These are phyloP conservation scores for Calonectria montana DNA, from an alignment of 2,329 filamentous ascomycete species.

Conservation along the genomic window DNA sequence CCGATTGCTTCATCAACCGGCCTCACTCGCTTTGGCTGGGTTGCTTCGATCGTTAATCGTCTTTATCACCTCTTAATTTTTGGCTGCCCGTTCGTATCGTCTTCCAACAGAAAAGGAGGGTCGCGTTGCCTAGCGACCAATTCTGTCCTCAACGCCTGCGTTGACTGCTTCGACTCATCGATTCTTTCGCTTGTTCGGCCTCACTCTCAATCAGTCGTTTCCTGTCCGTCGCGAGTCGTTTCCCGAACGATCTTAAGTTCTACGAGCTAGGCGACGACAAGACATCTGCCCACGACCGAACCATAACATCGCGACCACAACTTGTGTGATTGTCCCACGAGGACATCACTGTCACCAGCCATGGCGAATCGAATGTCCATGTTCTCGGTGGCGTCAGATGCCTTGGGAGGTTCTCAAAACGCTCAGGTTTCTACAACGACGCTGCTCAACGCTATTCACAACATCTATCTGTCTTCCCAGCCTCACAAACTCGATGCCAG, in stretches of 20 bases:
- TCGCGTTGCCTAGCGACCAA: conserved; percentile 45
- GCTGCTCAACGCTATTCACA: conserved; percentile 90
- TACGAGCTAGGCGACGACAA: conserved; percentile 25
- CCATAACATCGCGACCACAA: conserved; percentile 28
- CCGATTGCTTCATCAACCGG: conserved; percentile 44
- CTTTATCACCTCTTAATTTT: conserved; percentile 15
- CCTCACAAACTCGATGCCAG: conserved; percentile 91
- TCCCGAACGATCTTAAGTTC: conserved; percentile 10
- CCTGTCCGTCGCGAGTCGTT: conserved; percentile 13
- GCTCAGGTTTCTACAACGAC: conserved; percentile 92
- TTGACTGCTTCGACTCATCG: conserved; percentile 24
- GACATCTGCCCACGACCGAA: conserved; percentile 22
- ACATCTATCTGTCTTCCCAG: conserved; percentile 83
- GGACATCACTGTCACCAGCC: conserved; percentile 47
- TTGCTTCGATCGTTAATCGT: conserved; percentile 52
- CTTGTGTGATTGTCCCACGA: conserved; percentile 53
- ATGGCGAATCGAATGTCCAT: conserved; percentile 77
- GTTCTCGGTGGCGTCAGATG: conserved; percentile 75
- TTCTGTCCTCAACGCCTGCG: conserved; percentile 31
- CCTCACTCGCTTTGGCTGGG: conserved; percentile 71
- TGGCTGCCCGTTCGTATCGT: conserved; percentile 31
- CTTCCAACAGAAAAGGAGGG: conserved; percentile 42
- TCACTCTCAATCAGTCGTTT: conserved; percentile 26
- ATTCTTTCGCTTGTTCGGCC: conserved; percentile 32
- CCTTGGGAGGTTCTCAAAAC: conserved; percentile 73